phyloP scores from a whole-genome alignment of 2,329 filamentous ascomycete genomes.

The Sclerotinia nivalis region DNA sequence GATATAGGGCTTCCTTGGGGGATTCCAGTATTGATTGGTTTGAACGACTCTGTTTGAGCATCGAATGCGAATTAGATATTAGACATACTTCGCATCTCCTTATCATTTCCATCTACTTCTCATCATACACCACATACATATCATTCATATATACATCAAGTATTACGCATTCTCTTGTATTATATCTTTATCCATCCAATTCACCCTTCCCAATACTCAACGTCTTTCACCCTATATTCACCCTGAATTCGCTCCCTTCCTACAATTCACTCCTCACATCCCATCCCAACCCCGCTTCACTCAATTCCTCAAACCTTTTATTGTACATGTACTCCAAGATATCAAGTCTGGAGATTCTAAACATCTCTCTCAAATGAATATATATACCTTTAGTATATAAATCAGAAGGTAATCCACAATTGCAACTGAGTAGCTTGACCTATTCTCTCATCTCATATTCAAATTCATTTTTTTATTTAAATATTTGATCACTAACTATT shows the following conservation, averaged over 20 bases:
- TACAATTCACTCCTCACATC: not conserved
- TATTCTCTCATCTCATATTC: not conserved
- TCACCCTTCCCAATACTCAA: not conserved
- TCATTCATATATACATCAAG: too few relatives aligned
- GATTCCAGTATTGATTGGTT: too few relatives aligned
- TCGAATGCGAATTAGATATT: too few relatives aligned
- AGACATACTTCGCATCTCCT: too few relatives aligned
- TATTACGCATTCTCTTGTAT: not conserved
- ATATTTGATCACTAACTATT: not conserved
- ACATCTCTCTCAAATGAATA: not conserved
- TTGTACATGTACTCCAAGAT: not conserved
- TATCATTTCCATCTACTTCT: too few relatives aligned
- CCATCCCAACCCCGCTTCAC: not conserved
- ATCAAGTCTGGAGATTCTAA: not conserved
- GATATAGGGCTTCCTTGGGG: too few relatives aligned
- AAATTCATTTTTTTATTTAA: too few relatives aligned
- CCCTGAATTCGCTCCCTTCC: not conserved
- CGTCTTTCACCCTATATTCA: not conserved
- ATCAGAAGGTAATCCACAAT: not conserved
- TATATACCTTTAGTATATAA: not conserved
- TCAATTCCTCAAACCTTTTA: not conserved
- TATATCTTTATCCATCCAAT: not conserved
- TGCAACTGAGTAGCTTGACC: not conserved
- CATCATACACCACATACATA: not conserved
- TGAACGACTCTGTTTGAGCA: too few relatives aligned